Evolutionary conservation across 176 grass and related monocot genomes (phyloP).

Genomic region (Luzula sylvatica): DNA sequence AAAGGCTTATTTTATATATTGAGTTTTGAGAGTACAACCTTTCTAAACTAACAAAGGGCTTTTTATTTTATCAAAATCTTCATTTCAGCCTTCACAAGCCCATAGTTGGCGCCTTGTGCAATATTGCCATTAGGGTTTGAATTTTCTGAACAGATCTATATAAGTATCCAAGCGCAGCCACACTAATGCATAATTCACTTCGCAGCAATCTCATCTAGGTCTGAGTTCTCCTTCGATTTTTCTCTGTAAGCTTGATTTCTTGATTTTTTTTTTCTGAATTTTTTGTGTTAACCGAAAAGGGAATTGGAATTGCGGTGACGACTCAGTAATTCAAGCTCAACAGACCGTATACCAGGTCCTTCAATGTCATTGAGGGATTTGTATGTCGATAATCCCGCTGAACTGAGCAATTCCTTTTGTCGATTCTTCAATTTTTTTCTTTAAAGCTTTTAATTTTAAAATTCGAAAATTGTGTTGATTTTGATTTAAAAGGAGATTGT

Average conservation of each 20-base stretch:
- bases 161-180: not conserved
- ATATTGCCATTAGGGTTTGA: too few species aligned
- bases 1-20: too few species aligned
- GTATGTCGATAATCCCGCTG: constrained; percentile 94
- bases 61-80: too few species aligned
- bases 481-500: not conserved
- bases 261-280: not conserved
- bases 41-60: too few species aligned
- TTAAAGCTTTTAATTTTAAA: not conserved
- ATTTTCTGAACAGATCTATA: too few species aligned
- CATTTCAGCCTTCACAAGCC: too few species aligned
- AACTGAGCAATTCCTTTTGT: constrained; percentile 45
- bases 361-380: constrained; percentile 39
- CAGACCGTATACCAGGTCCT: constrained; percentile 79
- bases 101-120: too few species aligned
- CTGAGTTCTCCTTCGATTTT: not conserved
- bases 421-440: not conserved
- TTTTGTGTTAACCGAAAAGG: too few species aligned
- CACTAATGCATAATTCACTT: not conserved
- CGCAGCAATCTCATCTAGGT: not conserved
- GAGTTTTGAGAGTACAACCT: too few species aligned
- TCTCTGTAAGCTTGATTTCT: not conserved
- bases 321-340: constrained; percentile 91
- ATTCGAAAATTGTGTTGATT: not conserved
- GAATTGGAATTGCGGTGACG: constrained; percentile 53